Evolutionary conservation across 2,329 filamentous ascomycete species (phyloP), one percentile per base, ranked within the genome.

Genomic region (Colletotrichum euphorbiae): DNA sequence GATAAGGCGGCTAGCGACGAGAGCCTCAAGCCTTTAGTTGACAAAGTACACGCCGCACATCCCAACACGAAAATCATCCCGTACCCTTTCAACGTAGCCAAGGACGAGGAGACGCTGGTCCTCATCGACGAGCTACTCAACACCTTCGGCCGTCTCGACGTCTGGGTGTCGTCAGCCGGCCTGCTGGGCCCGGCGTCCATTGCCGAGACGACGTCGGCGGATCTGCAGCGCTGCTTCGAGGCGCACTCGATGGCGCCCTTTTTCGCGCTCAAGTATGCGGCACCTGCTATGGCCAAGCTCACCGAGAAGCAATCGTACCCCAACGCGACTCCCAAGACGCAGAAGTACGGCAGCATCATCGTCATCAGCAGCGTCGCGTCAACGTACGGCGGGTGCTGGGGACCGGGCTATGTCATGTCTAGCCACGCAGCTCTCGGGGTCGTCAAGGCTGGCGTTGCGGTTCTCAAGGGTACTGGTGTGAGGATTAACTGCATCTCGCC

Each of bases 111-210:
- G 71, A 90, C 87, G 0, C 79, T 90, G 40, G 78, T 77, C 13
- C 79, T 90, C 24, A 89, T 90, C 69, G 88, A 91, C 75, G 88
- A 90, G 74, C 81, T 89, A 12, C 81, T 90, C 17, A 89, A 90
- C 72, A 75, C 83, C 8, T 90, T 85, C 80, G 88, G 81, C 13
- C 74, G 85, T n/a, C 79, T 88, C 19, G 88, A 90, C 74, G 80
- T 90, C 62, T 90, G 85, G 84, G 85, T 88, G 1, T 88, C 85
- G 46, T 85, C 83, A 3, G 85, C 87, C 0, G 85, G 84, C 7
- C 80, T 89, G 2, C 82, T 89, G 0, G 87, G 87, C 0, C 88
- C 88, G 0, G 80, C 85, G 0, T 84, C 83, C 0, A 86, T 90
- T 67, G 82, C 83, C 36, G 80, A 81, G 13, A 90, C 87, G 2